These are phyloP conservation scores for Sanghuangporus sanghuang DNA, from an alignment of 1,284 basidiomycete genomes.

Conservation along the genomic window DNA sequence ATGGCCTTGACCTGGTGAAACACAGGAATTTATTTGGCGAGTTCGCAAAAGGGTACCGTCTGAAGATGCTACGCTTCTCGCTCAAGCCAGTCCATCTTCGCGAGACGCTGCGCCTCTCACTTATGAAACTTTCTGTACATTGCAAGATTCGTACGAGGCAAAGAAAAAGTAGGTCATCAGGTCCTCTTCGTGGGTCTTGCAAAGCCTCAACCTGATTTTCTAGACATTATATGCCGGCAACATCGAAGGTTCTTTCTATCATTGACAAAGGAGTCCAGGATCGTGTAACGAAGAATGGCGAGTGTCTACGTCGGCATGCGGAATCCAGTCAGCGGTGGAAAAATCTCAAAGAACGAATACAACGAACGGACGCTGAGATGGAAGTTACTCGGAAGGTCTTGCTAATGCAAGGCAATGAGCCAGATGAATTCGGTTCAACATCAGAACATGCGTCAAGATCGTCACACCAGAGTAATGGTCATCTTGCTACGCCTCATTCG, in stretches of 20 bases:
- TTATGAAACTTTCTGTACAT: slow-evolving; percentile 56
- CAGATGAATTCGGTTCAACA: slow-evolving; percentile 65
- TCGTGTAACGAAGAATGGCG: slow-evolving; percentile 90
- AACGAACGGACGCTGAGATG: slow-evolving; percentile 80
- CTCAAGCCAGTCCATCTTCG: slow-evolving; percentile 10
- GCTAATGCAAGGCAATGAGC: slow-evolving; percentile 43
- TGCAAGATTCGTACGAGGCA: slow-evolving; percentile 72
- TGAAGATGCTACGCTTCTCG: slow-evolving; percentile 29
- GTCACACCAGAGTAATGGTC: slow-evolving; percentile 36
- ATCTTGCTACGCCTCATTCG: slow-evolving; percentile 58
- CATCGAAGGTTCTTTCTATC: slow-evolving; percentile 87
- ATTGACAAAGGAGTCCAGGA: slow-evolving; percentile 90
- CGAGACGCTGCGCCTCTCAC: slow-evolving; percentile 31
- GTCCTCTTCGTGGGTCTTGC: background rate
- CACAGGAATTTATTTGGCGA: slow-evolving; percentile 78
- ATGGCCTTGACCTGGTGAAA: background rate
- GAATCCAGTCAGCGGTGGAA: slow-evolving; percentile 84
- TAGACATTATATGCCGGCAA: slow-evolving; percentile 89
- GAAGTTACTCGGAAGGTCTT: slow-evolving; percentile 62
- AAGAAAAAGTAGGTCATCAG: slow-evolving; percentile 67
- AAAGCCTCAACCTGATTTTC: slow-evolving; percentile 8
- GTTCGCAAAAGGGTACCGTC: slow-evolving; percentile 44
- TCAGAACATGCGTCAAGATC: slow-evolving; percentile 46
- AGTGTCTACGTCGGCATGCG: slow-evolving; percentile 81
- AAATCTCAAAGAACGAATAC: slow-evolving; percentile 69